Evolutionary conservation across 495 filamentous ascomycete species (phyloP), one percentile per base, ranked within the genome.

Genomic region (Hypoxylon rickii): DNA sequence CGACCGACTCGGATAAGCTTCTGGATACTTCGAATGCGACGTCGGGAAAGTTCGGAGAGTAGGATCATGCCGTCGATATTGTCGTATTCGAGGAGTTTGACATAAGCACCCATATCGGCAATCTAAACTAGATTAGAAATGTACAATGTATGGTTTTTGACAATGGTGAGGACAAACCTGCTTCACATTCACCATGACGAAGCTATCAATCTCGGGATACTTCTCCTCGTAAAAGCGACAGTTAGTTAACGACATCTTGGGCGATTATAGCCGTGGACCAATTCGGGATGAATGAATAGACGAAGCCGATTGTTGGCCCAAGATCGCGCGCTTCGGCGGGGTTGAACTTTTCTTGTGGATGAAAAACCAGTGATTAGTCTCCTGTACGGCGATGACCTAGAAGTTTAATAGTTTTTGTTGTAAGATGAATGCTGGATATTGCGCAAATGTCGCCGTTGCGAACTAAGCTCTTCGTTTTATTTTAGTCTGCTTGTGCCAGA

Each of bases 61-160:
- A 98, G 80, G 58, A 98, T 98, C 94, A 98, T 98, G 79, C 94
- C 94, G 71, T 98, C 94, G 73, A 98, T 98, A 77, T 97, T 96
- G 73, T 97, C 94, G 74, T 98, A 98, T 77, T 98, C 94, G 63
- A 98, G 86, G 20, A 98, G 86, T 78, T 98, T 98, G 68, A 98
- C 94, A 70, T 98, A 98, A 62, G 94, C 94, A 63, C 94, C 94
- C 94, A 98, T 98, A 72, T 98, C 94, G 70, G 94, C 94, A 70
- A 98, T 98, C 90, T 96, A 65, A 33, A 54, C 15, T 36, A 38
- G 54, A 51, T 63, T 58, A 65, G 63, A 24, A 26, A 44, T 44
- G 55, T 37, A 13, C 31, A 17, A 24, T 10, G n/a, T n/a, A n/a
- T n/a, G n/a, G n/a, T n/a, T n/a, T n/a, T n/a, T n/a, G n/a, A 6